These are phyloP conservation scores for Linnemannia elongata DNA, from an alignment of 192 early-diverging fungal genomes.

Conservation along the genomic window DNA sequence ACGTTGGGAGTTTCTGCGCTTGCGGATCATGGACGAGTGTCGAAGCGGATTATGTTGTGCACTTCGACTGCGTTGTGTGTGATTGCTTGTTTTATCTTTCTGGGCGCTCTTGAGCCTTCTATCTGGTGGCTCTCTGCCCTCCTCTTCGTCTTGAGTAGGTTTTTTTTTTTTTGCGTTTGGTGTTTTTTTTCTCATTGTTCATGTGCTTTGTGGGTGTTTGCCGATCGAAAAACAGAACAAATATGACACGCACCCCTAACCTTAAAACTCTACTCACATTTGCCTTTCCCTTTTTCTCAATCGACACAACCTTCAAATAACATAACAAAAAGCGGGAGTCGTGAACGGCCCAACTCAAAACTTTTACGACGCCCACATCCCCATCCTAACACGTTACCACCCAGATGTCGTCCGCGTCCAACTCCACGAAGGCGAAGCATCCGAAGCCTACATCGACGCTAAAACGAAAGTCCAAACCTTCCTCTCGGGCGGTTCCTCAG, in stretches of 20 bases:
- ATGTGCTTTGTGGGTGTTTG: neutral
- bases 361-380: conserved; percentile 66
- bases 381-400: conserved; percentile 53
- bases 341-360: conserved; percentile 24
- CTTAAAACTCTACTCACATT: neutral
- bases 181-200: neutral
- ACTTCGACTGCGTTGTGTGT: conserved; percentile 27
- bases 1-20: conserved; percentile 52
- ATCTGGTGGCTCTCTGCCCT: conserved; percentile 42
- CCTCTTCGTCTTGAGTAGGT: conserved; percentile 34
- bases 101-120: conserved; percentile 28
- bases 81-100: conserved; percentile 45
- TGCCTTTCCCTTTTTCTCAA: conserved; percentile 7
- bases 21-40: conserved; percentile 54
- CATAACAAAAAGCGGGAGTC: conserved; percentile 25
- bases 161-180: neutral
- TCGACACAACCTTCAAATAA: too few species aligned
- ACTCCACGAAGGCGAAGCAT: conserved; percentile 21
- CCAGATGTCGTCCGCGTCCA: conserved; percentile 47
- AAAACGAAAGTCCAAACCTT: conserved; percentile 46
- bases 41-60: conserved; percentile 30
- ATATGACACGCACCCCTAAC: neutral
- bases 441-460: conserved; percentile 28
- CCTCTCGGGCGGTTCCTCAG: conserved; percentile 57
- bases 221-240: neutral